Conservation (phyloP, 2,329 filamentous ascomycete species). For the Curvularia sp. region DNA sequence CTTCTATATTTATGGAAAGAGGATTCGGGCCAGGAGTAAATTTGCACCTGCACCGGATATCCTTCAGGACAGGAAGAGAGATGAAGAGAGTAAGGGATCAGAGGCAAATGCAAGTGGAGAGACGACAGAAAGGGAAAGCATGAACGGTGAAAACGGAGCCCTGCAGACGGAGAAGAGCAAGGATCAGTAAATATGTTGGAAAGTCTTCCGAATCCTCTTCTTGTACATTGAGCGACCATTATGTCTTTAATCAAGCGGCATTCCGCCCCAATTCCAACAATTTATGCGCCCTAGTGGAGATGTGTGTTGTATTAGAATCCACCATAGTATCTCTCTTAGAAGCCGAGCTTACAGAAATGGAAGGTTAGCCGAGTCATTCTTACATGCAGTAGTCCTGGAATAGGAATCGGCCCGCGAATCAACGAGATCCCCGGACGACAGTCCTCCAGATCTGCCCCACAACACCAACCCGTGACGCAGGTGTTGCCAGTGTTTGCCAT, state of each 20-base stretch:
- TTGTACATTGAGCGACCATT: conserved; percentile 5
- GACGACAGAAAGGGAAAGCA: conserved; percentile 13
- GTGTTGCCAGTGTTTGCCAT: not conserved
- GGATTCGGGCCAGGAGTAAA: conserved; percentile 52
- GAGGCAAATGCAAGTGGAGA: conserved; percentile 18
- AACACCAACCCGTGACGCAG: conserved; percentile 32
- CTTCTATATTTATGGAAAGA: conserved; percentile 55
- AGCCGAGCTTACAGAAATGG: not conserved
- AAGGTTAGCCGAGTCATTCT: conserved; percentile 24
- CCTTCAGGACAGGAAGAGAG: conserved; percentile 42
- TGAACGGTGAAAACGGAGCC: conserved; percentile 6
- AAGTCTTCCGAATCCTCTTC: not conserved
- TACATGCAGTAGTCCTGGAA: conserved; percentile 2
- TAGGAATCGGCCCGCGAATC: conserved; percentile 7
- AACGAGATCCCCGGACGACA: conserved; percentile 28
- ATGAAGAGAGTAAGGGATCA: conserved; percentile 42
- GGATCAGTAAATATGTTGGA: conserved; percentile 14
- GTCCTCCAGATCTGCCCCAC: conserved; percentile 27
- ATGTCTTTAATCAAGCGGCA: conserved; percentile 5
- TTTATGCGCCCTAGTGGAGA: not conserved
- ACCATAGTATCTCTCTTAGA: not conserved
- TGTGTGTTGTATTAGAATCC: not conserved
- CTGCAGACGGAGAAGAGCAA: conserved; percentile 24
- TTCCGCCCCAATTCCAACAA: not conserved
- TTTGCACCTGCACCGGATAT: conserved; percentile 55